These are phyloP conservation scores for Pseudogymnoascus sp. DNA, from an alignment of 2,329 filamentous ascomycete genomes.

Conservation along the genomic window DNA sequence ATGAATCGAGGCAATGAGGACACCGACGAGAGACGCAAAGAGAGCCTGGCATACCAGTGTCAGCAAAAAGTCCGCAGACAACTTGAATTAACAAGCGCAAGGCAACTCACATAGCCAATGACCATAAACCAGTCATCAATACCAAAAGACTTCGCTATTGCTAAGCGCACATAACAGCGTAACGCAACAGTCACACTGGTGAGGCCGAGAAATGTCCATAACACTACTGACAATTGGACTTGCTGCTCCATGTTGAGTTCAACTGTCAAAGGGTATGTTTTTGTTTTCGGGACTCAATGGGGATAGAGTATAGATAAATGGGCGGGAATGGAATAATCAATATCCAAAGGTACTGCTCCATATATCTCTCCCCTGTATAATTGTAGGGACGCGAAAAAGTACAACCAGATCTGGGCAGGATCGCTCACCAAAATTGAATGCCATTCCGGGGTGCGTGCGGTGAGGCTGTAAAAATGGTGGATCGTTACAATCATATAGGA, in stretches of 20 bases:
- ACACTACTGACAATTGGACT: not conserved
- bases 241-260: not conserved
- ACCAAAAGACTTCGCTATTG: constrained; percentile 14
- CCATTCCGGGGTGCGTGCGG: no score
- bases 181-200: constrained; percentile 15
- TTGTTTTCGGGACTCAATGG: not conserved
- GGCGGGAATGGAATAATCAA: not conserved
- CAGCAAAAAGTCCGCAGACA: not conserved
- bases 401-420: no score
- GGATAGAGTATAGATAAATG: not conserved
- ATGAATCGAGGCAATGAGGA: constrained; percentile 8
- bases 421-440: no score
- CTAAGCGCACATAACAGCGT: constrained; percentile 15
- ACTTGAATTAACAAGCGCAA: not conserved
- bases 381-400: no score
- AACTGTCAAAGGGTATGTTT: not conserved
- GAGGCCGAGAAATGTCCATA: constrained; percentile 11
- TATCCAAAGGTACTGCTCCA: not conserved
- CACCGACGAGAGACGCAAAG: not conserved
- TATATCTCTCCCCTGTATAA: no score
- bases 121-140: constrained; percentile 18
- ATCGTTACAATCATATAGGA: no score
- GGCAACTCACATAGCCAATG: constrained; percentile 12
- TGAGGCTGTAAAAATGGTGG: no score
- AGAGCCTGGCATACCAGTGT: not conserved